Evolutionary conservation across 2,329 filamentous ascomycete species (phyloP).

Genomic region (Diplodia scrobiculata): DNA sequence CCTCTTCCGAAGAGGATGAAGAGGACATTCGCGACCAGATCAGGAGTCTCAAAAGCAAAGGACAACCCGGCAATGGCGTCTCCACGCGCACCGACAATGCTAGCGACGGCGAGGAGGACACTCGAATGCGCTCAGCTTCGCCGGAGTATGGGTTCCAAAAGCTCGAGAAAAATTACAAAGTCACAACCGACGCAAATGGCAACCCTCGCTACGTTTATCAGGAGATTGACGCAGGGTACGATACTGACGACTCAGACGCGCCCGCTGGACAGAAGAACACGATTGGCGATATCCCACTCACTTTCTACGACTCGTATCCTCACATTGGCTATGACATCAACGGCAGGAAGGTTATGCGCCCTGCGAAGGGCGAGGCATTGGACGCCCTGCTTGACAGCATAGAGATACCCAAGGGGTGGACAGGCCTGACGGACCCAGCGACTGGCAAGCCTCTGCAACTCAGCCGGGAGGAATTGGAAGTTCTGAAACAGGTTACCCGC

Average conservation of each 20-base stretch:
- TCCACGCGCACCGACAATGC: slow-evolving; percentile 31
- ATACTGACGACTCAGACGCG: slow-evolving; percentile 90
- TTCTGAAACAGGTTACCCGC: slow-evolving; percentile 83
- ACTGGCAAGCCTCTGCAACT: slow-evolving; percentile 92
- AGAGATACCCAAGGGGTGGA: slow-evolving; percentile 96
- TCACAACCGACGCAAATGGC: slow-evolving; percentile 83
- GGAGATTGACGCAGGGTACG: slow-evolving; percentile 92
- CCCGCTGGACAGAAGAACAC: slow-evolving; percentile 75
- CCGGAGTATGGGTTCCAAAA: slow-evolving; percentile 26
- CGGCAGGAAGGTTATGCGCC: slow-evolving; percentile 95
- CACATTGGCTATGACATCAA: slow-evolving; percentile 99
- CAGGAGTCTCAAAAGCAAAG: slow-evolving; percentile 46
- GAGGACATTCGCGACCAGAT: slow-evolving; percentile 51
- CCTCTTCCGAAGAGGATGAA: slow-evolving; percentile 44
- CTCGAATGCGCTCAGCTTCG: slow-evolving; percentile 30
- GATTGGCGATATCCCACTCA: slow-evolving; percentile 89
- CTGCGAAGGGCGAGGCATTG: slow-evolving; percentile 87
- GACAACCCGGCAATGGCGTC: slow-evolving; percentile 30
- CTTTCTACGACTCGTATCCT: slow-evolving; percentile 96
- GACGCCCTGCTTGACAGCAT: slow-evolving; percentile 95
- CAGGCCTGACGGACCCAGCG: slow-evolving; percentile 86
- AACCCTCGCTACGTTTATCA: slow-evolving; percentile 87
- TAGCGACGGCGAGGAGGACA: slow-evolving; percentile 31
- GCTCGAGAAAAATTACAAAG: slow-evolving; percentile 56
- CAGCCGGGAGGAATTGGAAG: slow-evolving; percentile 82